Percentiles rank a stretch among this genome's conserved stretches.
Conservation (phyloP, 208 protist species). For the Porcisia deanei region DNA sequence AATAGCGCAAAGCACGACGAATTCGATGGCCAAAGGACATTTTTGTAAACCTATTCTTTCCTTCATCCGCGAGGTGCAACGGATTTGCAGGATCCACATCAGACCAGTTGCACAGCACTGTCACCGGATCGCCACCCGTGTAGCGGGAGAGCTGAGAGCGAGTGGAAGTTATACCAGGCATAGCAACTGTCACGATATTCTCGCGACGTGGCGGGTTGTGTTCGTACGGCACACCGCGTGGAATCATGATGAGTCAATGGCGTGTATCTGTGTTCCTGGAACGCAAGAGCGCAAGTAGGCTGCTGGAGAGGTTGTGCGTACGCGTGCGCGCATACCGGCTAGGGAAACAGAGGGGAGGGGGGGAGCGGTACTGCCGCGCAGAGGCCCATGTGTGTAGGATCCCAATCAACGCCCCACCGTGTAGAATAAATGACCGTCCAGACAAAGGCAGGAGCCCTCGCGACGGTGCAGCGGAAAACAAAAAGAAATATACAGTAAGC, state of each 20-base stretch:
- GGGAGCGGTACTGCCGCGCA: not conserved
- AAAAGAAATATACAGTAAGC: too few relatives aligned
- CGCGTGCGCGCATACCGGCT: not conserved
- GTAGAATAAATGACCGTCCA: not conserved
- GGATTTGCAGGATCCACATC: conserved; percentile 30
- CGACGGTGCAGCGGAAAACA: too few relatives aligned
- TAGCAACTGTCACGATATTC: conserved; percentile 85
- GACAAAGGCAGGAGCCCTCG: not conserved
- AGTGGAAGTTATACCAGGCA: conserved; percentile 69
- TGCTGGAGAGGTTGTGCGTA: not conserved
- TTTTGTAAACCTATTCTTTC: conserved; percentile 22
- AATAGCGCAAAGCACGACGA: conserved; percentile 3
- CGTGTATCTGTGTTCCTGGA: not conserved
- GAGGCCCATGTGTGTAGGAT: not conserved
- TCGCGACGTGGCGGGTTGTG: conserved; percentile 48
- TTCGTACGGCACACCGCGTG: conserved; percentile 58
- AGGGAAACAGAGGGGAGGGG: not conserved
- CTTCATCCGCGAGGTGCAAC: conserved; percentile 18
- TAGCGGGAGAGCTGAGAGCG: conserved; percentile 74
- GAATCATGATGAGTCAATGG: conserved; percentile 37
- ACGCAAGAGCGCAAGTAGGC: not conserved
- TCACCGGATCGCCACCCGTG: conserved; percentile 66
- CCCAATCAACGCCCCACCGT: not conserved
- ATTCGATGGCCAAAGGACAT: conserved; percentile 11
- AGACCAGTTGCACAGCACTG: conserved; percentile 64